phyloP scores from a whole-genome alignment of 768 basidiomycete species.

The Phlebiopsis gigantea region DNA sequence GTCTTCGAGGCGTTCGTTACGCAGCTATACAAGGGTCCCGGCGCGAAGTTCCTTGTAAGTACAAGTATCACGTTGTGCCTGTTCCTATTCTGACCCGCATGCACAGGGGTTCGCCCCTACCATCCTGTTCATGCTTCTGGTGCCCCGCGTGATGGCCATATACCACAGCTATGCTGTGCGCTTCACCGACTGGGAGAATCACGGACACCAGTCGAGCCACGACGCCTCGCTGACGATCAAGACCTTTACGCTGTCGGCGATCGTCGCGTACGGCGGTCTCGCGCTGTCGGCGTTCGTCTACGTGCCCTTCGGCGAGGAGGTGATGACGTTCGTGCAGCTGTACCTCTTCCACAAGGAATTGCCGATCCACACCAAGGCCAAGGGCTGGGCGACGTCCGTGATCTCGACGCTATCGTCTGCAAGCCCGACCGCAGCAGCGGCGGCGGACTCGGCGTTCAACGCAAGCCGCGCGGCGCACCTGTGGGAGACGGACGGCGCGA shows the following conservation, averaged over 20 bases:
- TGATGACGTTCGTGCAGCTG: slow-evolving; percentile 54
- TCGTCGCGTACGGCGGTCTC: slow-evolving; percentile 91
- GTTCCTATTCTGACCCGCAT: no score
- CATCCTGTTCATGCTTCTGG: slow-evolving; percentile 70
- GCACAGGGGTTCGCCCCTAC: slow-evolving; percentile 78
- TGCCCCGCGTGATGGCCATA: slow-evolving; percentile 72
- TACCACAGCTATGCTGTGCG: slow-evolving; percentile 65
- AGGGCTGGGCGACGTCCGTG: slow-evolving; percentile 15
- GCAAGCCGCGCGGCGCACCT: slow-evolving; percentile 21
- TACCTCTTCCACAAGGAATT: slow-evolving; percentile 20
- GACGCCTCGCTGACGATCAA: slow-evolving; percentile 82
- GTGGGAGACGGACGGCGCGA: slow-evolving; percentile 50
- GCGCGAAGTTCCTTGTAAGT: slow-evolving; percentile 71
- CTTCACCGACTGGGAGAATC: slow-evolving; percentile 90
- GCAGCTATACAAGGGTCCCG: slow-evolving; percentile 83
- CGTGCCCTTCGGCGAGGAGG: slow-evolving; percentile 84
- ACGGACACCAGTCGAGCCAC: slow-evolving; percentile 72
- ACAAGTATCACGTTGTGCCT: not conserved
- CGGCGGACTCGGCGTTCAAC: slow-evolving; percentile 23
- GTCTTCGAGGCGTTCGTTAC: slow-evolving; percentile 89
- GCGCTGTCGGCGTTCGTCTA: slow-evolving; percentile 93
- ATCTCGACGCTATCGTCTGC: slow-evolving; percentile 15
- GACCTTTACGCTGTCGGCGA: slow-evolving; percentile 81
- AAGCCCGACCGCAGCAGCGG: slow-evolving; percentile 24
- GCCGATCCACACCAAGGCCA: slow-evolving; percentile 6